Evolutionary conservation across 768 basidiomycete genomes (phyloP).

Genomic region (Termitomyces sp.): DNA sequence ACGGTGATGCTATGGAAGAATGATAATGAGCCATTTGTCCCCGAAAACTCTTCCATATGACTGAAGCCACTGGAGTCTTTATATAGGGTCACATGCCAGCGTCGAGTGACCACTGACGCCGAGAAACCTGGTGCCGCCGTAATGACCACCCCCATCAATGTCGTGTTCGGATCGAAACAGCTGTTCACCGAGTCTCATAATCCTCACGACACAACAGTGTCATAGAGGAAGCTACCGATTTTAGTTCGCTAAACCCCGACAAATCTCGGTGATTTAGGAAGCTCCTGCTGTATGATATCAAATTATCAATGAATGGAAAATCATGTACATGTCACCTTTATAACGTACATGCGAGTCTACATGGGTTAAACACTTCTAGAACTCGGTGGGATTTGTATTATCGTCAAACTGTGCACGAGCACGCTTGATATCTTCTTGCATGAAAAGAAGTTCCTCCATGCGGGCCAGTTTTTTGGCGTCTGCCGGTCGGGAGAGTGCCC

Average conservation of each 20-base stretch:
- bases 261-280: constrained; percentile 7
- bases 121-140: background rate
- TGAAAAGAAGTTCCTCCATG: constrained; percentile 89
- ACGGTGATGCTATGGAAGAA: constrained; percentile 66
- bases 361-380: constrained; percentile 23
- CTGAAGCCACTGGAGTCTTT: constrained; percentile 8
- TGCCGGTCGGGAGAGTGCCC: constrained; percentile 76
- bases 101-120: background rate
- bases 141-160: background rate
- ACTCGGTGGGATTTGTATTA: constrained; percentile 40
- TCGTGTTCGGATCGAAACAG: background rate
- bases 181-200: background rate
- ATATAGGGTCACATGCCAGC: constrained; percentile 9
- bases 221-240: background rate
- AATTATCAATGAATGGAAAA: background rate
- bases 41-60: constrained; percentile 4
- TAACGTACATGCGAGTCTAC: constrained; percentile 1
- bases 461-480: constrained; percentile 90
- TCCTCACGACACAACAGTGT: background rate
- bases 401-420: constrained; percentile 74
- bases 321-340: background rate
- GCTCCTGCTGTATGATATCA: constrained; percentile 2
- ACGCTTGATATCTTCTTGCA: constrained; percentile 92
- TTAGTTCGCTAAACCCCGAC: background rate
- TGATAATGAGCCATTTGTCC: constrained; percentile 40